These are phyloP conservation scores for Clonostachys rosea DNA, from an alignment of 2,329 filamentous ascomycete genomes.

Conservation along the genomic window DNA sequence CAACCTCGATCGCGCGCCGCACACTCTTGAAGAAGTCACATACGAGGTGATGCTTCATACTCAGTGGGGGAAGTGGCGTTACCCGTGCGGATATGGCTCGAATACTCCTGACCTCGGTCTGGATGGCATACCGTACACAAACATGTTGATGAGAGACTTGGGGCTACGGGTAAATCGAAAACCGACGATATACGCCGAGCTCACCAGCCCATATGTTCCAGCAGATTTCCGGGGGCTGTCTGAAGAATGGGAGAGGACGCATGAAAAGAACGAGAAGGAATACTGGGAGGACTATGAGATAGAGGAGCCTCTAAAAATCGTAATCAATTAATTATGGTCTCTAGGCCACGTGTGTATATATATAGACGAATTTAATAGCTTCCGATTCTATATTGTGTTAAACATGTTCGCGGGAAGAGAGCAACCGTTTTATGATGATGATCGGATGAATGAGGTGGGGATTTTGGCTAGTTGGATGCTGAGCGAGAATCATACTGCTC, in stretches of 20 bases:
- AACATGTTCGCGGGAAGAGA: too few relatives aligned
- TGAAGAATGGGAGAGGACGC: constrained; percentile 10
- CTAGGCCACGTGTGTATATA: too few relatives aligned
- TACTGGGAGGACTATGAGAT: too few relatives aligned
- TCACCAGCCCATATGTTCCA: constrained; percentile 4
- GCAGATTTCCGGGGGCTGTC: constrained; percentile 14
- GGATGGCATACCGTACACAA: constrained; percentile 46
- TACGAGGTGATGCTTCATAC: constrained; percentile 58
- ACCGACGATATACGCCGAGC: not conserved
- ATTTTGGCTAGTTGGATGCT: too few relatives aligned
- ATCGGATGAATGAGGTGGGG: too few relatives aligned
- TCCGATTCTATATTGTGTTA: too few relatives aligned
- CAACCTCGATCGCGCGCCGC: constrained; percentile 27
- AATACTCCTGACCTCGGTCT: constrained; percentile 60
- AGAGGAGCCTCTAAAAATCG: too few relatives aligned
- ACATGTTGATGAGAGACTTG: constrained; percentile 58
- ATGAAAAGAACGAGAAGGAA: too few relatives aligned
- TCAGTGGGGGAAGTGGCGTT: constrained; percentile 67
- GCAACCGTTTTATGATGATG: too few relatives aligned
- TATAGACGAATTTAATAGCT: too few relatives aligned
- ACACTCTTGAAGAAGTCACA: constrained; percentile 32
- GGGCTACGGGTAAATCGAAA: constrained; percentile 36
- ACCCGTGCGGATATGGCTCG: constrained; percentile 59
- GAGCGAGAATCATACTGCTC: too few relatives aligned
- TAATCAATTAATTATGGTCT: too few relatives aligned